Percentiles rank a stretch among this genome's conserved stretches.
Conservation (phyloP, 106 monocot genomes). For the Dendrobium officinale region DNA sequence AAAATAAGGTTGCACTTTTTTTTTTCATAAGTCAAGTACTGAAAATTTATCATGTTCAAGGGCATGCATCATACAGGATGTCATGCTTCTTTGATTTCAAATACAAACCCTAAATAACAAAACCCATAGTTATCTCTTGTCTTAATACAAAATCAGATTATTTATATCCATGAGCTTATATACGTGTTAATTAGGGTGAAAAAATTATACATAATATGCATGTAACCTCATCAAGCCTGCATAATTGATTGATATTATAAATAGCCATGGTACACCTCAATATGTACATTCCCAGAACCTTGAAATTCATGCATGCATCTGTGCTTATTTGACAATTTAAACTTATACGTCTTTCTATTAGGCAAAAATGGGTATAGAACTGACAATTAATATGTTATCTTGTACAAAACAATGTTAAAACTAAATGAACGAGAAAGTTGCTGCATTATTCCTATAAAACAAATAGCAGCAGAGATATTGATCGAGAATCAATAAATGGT, state of each 20-base stretch:
- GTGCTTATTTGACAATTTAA: not conserved
- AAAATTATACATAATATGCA: not conserved
- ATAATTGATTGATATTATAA: not conserved
- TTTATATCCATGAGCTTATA: not conserved
- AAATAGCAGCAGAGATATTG: too few species aligned
- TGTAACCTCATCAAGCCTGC: not conserved
- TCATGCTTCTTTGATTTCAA: too few species aligned
- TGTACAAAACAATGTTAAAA: not conserved
- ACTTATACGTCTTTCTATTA: not conserved
- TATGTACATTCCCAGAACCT: not conserved
- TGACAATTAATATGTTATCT: not conserved
- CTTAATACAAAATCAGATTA: too few species aligned
- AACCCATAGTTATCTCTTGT: too few species aligned
- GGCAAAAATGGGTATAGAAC: not conserved
- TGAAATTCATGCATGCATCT: not conserved
- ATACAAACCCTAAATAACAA: too few species aligned
- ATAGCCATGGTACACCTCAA: not conserved
- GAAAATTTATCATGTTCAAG: not conserved
- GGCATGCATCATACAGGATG: not conserved
- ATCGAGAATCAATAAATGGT: too few species aligned
- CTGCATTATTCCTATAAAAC: not conserved
- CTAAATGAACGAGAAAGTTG: not conserved
- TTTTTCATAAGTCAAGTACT: not conserved
- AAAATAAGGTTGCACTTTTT: not conserved
- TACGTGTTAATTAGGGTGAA: not conserved